These are phyloP conservation scores for Magnusiomyces fungicola DNA, from an alignment of 1,139 yeast genomes.

Conservation along the genomic window DNA sequence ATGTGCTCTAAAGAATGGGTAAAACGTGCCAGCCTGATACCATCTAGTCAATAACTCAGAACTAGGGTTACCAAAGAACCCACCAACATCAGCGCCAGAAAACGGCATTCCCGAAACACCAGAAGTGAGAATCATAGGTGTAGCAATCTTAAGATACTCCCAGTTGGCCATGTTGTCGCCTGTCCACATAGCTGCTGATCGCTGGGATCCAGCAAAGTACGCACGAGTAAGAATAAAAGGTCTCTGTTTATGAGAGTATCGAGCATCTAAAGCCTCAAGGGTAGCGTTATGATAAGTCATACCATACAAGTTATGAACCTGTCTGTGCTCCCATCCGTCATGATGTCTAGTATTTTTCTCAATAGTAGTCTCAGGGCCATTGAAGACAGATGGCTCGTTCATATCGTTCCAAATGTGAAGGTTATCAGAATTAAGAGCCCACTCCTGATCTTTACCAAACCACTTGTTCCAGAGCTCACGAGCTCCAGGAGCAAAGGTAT, in stretches of 20 bases:
- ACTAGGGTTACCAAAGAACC: conserved; percentile 47
- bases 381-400: conserved; percentile 95
- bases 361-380: conserved; percentile 89
- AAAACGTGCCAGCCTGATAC: conserved; percentile 74
- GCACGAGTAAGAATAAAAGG: conserved; percentile 90
- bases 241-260: conserved; percentile 50
- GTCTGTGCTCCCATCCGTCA: conserved; percentile 84
- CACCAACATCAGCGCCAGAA: conserved; percentile 58
- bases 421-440: conserved; percentile 52
- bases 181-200: conserved; percentile 93
- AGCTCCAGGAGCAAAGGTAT: conserved; percentile 62
- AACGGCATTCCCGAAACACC: conserved; percentile 87
- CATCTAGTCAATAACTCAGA: conserved; percentile 36
- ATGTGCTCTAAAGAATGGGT: conserved; percentile 94
- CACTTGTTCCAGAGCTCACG: conserved; percentile 52
- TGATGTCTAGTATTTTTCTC: conserved; percentile 73
- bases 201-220: conserved; percentile 84
- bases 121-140: conserved; percentile 81
- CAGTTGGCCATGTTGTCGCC: conserved; percentile 94
- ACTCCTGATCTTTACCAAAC: conserved; percentile 36
- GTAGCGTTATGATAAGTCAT: conserved; percentile 75
- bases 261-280: conserved; percentile 49
- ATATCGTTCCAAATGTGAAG: conserved; percentile 93
- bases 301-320: conserved; percentile 82
- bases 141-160: conserved; percentile 73